Base-by-base conservation (phyloP, 495 filamentous ascomycete species). In the Podospora appendiculata region DNA sequence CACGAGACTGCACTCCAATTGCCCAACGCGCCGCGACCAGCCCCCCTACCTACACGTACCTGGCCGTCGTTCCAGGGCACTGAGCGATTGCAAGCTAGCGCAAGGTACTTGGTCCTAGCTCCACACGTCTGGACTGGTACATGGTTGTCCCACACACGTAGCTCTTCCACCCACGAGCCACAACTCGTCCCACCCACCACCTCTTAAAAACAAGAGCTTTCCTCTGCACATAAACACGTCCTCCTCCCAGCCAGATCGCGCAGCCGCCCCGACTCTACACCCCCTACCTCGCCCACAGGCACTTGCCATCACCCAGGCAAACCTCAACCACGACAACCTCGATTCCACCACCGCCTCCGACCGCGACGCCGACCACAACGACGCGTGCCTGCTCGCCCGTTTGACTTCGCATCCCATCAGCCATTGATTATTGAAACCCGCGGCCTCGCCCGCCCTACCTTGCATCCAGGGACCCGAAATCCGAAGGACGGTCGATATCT, bases 141-240 rank as follows among this genome's bases (percentile, higher is more conserved):
- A 38, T 58, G 25, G 32, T 48, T 55, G 53, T 58, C 58, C 63
- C 65, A 66, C 61, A 51, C 52, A 46, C 41, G 52, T 56, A 43
- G 25, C 46, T 51, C 53, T 47, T 52, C 50, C 43, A 47, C 50
- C 49, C 39, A 58, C 43, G 25, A 54, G 45, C 57, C 51, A 60
- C 62, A 58, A 56, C 47, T 41, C 52, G 62, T 67, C 65, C 63
- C 61, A 62, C 65, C 63, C 61, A 62, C 42, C 52, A 57, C 53
- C 50, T 62, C 53, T 63, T 51, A 65, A 66, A 69, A 67, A 69
- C 59, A 60, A 62, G 58, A 61, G 51, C 56, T 53, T 56, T 52
- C 48, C 51, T 53, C 53, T 56, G 17, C 51, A 42, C 53, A 51
- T 54, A 58, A 51, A 25, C 45, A 54, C 55, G 55, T 56, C 51